phyloP scores from a whole-genome alignment of 257 asterid species.

The Mentha longifolia region DNA sequence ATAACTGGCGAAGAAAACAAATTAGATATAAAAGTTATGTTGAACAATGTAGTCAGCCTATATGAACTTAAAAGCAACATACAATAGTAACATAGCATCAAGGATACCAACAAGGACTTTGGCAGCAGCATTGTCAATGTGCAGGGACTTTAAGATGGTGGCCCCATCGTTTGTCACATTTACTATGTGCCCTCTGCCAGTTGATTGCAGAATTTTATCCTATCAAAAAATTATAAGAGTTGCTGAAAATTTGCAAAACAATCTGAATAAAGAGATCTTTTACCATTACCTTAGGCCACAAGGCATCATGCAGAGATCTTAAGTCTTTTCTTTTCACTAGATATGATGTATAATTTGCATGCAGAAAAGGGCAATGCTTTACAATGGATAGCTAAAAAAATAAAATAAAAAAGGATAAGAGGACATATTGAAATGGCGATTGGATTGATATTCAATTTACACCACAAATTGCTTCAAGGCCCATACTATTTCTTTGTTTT shows the following conservation, averaged over 20 bases:
- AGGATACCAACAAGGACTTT: slow-evolving; percentile 97
- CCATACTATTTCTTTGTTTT: no score
- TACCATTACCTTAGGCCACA: slow-evolving; percentile 98
- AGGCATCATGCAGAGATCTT: no score
- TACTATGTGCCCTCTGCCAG: slow-evolving; percentile 70
- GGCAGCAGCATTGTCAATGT: slow-evolving; percentile 97
- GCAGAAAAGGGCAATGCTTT: no score
- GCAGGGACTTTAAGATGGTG: slow-evolving; percentile 93
- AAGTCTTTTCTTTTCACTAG: no score
- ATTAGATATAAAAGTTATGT: neutral
- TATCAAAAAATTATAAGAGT: slow-evolving; percentile 23
- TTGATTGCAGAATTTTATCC: slow-evolving; percentile 96
- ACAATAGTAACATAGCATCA: slow-evolving; percentile 19
- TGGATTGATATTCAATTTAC: no score
- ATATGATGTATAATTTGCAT: no score
- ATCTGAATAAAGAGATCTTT: slow-evolving; percentile 17
- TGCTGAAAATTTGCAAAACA: neutral
- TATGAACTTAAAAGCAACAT: neutral
- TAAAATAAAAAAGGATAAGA: no score
- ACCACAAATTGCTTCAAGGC: no score
- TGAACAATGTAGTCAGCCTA: neutral
- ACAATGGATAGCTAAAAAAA: no score
- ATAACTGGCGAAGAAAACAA: neutral
- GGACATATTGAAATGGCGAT: no score
- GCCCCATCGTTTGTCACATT: slow-evolving; percentile 99